These are phyloP conservation scores for Rauvolfia tetraphylla DNA, from an alignment of 257 asterid genomes.

Conservation along the genomic window DNA sequence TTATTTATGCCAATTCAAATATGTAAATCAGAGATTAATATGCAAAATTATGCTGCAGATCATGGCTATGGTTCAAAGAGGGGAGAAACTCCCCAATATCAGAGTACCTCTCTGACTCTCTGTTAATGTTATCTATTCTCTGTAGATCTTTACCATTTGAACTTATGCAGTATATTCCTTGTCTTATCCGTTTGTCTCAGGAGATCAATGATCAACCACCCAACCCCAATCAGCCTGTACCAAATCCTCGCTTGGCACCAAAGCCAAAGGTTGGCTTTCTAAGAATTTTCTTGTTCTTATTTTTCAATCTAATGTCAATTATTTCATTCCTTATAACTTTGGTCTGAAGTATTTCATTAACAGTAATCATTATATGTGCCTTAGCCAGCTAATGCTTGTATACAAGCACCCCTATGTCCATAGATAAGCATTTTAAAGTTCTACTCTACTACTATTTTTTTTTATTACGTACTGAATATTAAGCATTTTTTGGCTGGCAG, in stretches of 20 bases:
- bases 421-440: not conserved
- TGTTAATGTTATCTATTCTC: constrained; percentile 12
- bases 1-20: not conserved
- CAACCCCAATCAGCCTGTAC: constrained; percentile 78
- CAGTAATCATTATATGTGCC: not conserved
- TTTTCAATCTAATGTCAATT: not conserved
- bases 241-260: constrained; percentile 67
- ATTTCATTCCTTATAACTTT: not conserved
- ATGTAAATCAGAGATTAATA: not conserved
- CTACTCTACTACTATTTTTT: not conserved
- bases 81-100: constrained; percentile 87
- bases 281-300: not conserved
- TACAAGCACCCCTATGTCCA: not conserved
- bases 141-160: not conserved
- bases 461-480: not conserved
- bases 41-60: constrained; percentile 46
- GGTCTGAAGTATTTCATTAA: not conserved
- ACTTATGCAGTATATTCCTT: constrained; percentile 8
- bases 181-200: constrained; percentile 37
- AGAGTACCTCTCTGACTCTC: constrained; percentile 47
- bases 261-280: constrained; percentile 66
- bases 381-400: not conserved
- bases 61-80: constrained; percentile 88
- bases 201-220: constrained; percentile 93
- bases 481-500: not conserved